Evolutionary conservation across 2,329 filamentous ascomycete genomes (phyloP), one percentile per base, ranked within the genome.

Genomic region (Harringtonia lauricola): DNA sequence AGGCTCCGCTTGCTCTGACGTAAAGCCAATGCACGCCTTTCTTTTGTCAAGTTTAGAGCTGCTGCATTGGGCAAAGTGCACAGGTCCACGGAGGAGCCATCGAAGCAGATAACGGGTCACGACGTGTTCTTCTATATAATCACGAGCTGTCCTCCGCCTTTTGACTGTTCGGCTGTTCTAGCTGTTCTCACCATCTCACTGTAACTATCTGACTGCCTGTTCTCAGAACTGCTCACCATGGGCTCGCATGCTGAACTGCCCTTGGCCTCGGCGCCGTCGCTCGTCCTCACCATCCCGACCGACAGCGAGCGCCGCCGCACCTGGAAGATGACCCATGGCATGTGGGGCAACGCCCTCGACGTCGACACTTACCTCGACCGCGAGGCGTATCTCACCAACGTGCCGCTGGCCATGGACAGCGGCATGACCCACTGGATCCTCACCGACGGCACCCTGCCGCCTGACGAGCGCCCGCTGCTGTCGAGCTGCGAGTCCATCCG

Each of bases 351-450:
- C 34, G 67, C 76, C 2, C 66, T 85, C 3, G 62, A 66, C 5
- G 55, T 70, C 6, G 54, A 71, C 1, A 64, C 68, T 31, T 86
- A 84, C 55, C 60, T 84, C 33, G 59, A 67, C 36, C 72, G 81
- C 36, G 81, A 83, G 56, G 57, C 59, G 15, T 71, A 72, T 55
- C 66, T 84, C 10, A 66, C 68, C 10, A 72, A 69, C 3, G 68
- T 77, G 0, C 72, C 79, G 8, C 64, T 84, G 17, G 68, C 77
- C 14, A 65, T 66, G 40, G 60, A 79, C 49, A 73, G 72, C 33
- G 78, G 79, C 33, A 64, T 83, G 48, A 70, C 70, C 13, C 67
- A 72, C 50, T 84, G 81, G 81, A 72, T 84, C 43, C 68, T 85
- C 26, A 79, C 78, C 4, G 65, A 74, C 44, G 51, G 53, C 41